Conservation (phyloP, 202 grass and related monocot genomes). For the Cymbopogon flexuosus region DNA sequence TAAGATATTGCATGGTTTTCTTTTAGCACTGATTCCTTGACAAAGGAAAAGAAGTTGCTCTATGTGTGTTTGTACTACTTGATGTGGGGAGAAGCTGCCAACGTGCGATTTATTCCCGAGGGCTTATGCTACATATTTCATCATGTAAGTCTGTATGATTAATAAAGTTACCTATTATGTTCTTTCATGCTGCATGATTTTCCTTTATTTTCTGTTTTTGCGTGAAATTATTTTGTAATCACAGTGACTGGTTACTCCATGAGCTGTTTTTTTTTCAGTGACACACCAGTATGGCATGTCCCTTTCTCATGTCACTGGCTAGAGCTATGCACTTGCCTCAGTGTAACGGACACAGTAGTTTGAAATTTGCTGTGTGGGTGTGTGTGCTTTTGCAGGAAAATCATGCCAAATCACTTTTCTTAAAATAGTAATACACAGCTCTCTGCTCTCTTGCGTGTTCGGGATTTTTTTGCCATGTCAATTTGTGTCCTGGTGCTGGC, state of each 20-base stretch:
- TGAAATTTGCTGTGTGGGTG: not conserved
- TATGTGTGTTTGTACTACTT: conserved; percentile 90
- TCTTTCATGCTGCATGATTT: conserved; percentile 3
- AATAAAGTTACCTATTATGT: not conserved
- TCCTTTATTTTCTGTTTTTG: conserved; percentile 23
- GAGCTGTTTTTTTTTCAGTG: not conserved
- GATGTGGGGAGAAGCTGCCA: conserved; percentile 97
- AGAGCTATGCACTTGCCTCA: not conserved
- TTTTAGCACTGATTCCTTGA: conserved; percentile 57
- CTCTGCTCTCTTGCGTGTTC: not conserved
- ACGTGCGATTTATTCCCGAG: conserved; percentile 85
- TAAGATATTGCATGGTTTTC: conserved; percentile 26
- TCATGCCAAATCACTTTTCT: not conserved
- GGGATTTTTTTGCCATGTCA: not conserved
- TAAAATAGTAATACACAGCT: not conserved
- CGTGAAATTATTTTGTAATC: not conserved
- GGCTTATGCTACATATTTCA: conserved; percentile 95
- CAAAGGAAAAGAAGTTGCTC: conserved; percentile 87
- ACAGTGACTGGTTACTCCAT: not conserved
- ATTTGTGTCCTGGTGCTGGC: not conserved
- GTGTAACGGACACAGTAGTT: not conserved
- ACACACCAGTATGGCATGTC: not conserved
- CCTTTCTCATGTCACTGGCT: not conserved
- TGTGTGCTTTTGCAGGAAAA: not conserved
- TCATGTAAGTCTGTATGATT: conserved; percentile 59